Percentiles rank a stretch among this genome's conserved stretches.
Conservation (phyloP, 179 eudicot genomes). For the Sideroxylon spinosum region DNA sequence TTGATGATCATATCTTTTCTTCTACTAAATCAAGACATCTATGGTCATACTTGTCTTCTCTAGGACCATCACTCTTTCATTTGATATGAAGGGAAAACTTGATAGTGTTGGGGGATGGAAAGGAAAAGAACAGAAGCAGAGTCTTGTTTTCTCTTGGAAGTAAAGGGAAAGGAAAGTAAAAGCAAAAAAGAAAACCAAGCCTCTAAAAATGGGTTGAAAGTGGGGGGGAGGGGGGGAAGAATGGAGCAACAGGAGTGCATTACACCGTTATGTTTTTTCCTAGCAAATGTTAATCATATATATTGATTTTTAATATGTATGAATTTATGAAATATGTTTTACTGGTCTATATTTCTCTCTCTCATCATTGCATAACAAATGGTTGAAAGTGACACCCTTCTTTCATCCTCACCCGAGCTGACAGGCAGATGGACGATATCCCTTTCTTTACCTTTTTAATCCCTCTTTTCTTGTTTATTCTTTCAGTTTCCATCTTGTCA, state of each 20-base stretch:
- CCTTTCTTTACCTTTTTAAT: background rate
- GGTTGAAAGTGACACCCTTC: background rate
- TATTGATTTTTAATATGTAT: background rate
- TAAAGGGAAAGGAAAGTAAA: background rate
- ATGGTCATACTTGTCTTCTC: background rate
- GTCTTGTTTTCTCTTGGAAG: background rate
- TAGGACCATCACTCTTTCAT: background rate
- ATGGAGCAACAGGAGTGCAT: background rate
- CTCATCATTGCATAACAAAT: background rate
- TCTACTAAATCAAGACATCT: background rate
- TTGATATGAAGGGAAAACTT: background rate
- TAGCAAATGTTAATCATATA: background rate
- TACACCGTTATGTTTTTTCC: background rate
- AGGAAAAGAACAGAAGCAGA: background rate
- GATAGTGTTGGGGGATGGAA: background rate
- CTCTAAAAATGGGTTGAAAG: background rate
- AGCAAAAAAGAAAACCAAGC: background rate
- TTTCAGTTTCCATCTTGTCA: background rate
- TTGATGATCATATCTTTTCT: background rate
- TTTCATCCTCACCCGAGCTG: background rate
- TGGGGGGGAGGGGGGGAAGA: background rate
- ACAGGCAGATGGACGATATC: background rate
- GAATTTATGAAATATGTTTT: background rate
- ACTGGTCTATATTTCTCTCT: background rate
- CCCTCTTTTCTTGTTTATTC: background rate